Evolutionary conservation across 2,329 filamentous ascomycete species (phyloP), one percentile per base, ranked within the genome.

Genomic region (Dothideomycetes sp.): DNA sequence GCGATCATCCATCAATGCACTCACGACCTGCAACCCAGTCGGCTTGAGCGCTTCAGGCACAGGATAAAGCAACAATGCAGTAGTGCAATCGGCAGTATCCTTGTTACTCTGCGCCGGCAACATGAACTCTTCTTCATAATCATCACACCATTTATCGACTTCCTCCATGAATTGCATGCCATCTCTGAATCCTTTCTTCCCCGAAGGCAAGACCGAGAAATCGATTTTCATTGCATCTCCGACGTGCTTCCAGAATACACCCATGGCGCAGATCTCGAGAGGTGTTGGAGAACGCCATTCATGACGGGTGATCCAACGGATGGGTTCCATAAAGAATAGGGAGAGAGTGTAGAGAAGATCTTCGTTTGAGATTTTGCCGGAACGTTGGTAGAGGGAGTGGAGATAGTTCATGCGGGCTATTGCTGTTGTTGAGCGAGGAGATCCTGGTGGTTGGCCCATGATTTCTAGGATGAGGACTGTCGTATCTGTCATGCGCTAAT

Each of bases 241-340:
- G 12, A 84, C 61, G 38, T 69, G 68, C 58, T 82, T 83, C 82
- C 81, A 87, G 52, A 82, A 76, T 0, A 74, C 77, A 12, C 74
- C 78, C 12, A 43, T 36, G 0, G 80, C 82, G 46, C 79, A 82
- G 8, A 66, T 57, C 58, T 88, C 84, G 59, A 87, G 67, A 1
- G 80, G 73, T 12, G 71, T 80, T 16, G 84, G 57, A 4, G 62
- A 27, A 2, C 84, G 73, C 82, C 83, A 89, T 55, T 89, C 84
- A 51, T 77, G 83, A 5, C 63, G 62, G 4, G 68, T 56, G 22
- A 82, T 70, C 67, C 81, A 86, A 11, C 70, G 65, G 20, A 73
- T 58, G 0, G 82, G 80, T 53, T 86, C 78, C 1, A 71, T 64
- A 13, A 82, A 70, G 54, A 84, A 84, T 0, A 84, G 56, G 10